phyloP scores from a whole-genome alignment of 495 filamentous ascomycete species.

The Clavariopsis aquatica region DNA sequence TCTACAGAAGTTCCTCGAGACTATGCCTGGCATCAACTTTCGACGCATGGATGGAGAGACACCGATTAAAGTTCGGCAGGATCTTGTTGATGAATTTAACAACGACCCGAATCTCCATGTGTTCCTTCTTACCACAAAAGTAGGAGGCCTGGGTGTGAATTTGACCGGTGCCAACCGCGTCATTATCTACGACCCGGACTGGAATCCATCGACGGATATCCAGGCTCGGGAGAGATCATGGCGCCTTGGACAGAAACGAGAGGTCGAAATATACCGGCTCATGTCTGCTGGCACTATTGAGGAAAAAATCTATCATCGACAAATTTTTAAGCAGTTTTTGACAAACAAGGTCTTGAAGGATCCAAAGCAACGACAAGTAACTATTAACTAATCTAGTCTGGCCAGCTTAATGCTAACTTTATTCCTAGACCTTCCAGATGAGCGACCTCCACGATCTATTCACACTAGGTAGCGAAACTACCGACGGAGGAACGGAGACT shows the following conservation, averaged over 20 bases:
- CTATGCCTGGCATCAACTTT: slow-evolving; percentile 69
- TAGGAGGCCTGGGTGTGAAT: slow-evolving; percentile 91
- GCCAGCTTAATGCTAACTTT: background rate
- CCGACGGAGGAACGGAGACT: slow-evolving; percentile 74
- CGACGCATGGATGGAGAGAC: slow-evolving; percentile 93
- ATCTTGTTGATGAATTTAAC: slow-evolving; percentile 90
- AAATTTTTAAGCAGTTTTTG: slow-evolving; percentile 96
- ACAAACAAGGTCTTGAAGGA: slow-evolving; percentile 93
- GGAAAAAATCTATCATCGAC: slow-evolving; percentile 97
- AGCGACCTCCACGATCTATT: slow-evolving; percentile 90
- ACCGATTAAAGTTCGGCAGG: slow-evolving; percentile 76
- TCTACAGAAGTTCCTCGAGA: slow-evolving; percentile 72
- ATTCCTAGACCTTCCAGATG: slow-evolving; percentile 66
- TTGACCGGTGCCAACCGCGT: slow-evolving; percentile 92
- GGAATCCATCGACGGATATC: slow-evolving; percentile 92
- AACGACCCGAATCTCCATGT: slow-evolving; percentile 73
- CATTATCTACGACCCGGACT: slow-evolving; percentile 97
- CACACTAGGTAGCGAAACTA: slow-evolving; percentile 65
- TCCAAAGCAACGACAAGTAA: slow-evolving; percentile 73
- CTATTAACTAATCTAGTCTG: background rate
- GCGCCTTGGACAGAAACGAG: slow-evolving; percentile 90
- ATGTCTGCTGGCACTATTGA: slow-evolving; percentile 98
- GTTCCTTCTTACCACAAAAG: slow-evolving; percentile 91
- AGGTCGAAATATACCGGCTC: slow-evolving; percentile 90
- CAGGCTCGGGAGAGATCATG: slow-evolving; percentile 96